Conservation (phyloP, 192 early-diverging fungal species). For the Geranomyces michiganensis region DNA sequence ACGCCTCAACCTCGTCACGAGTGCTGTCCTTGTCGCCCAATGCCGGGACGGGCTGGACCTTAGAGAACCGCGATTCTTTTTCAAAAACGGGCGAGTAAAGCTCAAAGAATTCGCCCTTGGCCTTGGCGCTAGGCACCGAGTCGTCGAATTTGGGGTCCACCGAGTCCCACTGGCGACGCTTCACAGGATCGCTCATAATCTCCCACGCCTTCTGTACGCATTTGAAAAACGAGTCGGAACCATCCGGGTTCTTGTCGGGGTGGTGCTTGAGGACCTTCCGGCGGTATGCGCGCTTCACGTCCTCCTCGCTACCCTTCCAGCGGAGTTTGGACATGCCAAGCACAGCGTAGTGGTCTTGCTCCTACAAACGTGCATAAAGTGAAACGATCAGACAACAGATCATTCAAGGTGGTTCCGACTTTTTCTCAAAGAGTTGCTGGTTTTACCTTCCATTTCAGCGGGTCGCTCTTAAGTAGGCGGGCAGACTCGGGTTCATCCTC, state of each 20-base stretch:
- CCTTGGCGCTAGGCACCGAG: slow-evolving; percentile 61
- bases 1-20: slow-evolving; percentile 70
- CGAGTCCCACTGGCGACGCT: slow-evolving; percentile 95
- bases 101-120: slow-evolving; percentile 83
- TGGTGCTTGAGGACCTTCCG: slow-evolving; percentile 97
- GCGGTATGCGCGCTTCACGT: slow-evolving; percentile 90
- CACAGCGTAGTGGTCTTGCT: slow-evolving; percentile 95
- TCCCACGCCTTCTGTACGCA: slow-evolving; percentile 96
- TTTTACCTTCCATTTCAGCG: slow-evolving; percentile 89
- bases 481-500: slow-evolving; percentile 83
- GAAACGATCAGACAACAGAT: not conserved
- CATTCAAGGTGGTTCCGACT: not conserved
- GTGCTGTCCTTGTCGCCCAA: slow-evolving; percentile 72
- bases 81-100: slow-evolving; percentile 75
- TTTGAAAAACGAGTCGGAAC: slow-evolving; percentile 98
- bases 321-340: slow-evolving; percentile 89
- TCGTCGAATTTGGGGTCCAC: slow-evolving; percentile 85
- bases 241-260: slow-evolving; percentile 95
- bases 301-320: slow-evolving; percentile 86
- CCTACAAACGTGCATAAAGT: slow-evolving; percentile 11
- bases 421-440: not conserved
- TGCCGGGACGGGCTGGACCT: slow-evolving; percentile 78
- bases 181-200: slow-evolving; percentile 84
- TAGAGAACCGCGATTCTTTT: slow-evolving; percentile 92
- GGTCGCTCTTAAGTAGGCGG: slow-evolving; percentile 76